Percentiles rank a stretch among this genome's conserved stretches.
phyloP scores from a whole-genome alignment of 2,329 filamentous ascomycete genomes.

The Dothiorella sarmentorum region DNA sequence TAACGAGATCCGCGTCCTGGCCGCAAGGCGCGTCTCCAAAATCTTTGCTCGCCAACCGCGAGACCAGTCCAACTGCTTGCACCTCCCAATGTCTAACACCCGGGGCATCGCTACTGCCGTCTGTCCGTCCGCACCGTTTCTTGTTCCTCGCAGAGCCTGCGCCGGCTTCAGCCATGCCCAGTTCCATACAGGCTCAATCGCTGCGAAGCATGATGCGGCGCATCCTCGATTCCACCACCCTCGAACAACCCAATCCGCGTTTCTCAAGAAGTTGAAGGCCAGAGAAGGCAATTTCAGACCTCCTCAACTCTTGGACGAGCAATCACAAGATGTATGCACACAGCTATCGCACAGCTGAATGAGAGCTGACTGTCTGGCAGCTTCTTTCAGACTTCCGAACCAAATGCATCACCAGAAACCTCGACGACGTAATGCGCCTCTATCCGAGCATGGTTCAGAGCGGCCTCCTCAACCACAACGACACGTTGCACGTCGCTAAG shows the following conservation, averaged over 20 bases:
- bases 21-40: neutral
- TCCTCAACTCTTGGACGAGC: neutral
- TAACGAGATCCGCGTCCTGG: neutral
- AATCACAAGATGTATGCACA: neutral
- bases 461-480: neutral
- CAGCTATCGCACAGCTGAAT: neutral
- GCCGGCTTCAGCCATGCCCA: neutral
- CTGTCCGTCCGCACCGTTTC: slow-evolving; percentile 36
- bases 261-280: neutral
- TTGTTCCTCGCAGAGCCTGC: slow-evolving; percentile 25
- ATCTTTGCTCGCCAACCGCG: neutral
- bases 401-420: neutral
- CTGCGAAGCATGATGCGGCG: slow-evolving; percentile 3
- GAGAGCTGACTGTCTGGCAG: neutral
- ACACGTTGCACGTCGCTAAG: neutral
- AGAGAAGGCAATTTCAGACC: neutral
- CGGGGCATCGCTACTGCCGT: slow-evolving; percentile 28
- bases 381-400: neutral
- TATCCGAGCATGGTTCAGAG: neutral
- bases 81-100: neutral
- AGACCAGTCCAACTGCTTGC: neutral
- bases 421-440: neutral
- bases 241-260: slow-evolving; percentile 2
- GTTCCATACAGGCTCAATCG: neutral
- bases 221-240: neutral